Conservation (phyloP, 495 filamentous ascomycete genomes). For the Penicillium coprophilum region DNA sequence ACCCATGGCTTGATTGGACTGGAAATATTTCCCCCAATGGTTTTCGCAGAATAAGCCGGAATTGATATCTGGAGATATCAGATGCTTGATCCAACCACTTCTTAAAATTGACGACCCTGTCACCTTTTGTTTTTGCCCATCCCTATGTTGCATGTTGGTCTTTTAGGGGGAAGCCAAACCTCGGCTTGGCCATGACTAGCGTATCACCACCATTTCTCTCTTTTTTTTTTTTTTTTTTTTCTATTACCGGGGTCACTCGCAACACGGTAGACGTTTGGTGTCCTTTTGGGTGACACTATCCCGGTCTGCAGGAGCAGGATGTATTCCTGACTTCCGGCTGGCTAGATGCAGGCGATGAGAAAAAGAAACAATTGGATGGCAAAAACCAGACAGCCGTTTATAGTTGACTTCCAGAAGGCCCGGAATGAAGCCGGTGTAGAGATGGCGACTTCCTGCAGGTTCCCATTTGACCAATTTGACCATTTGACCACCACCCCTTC, state of each 20-base stretch:
- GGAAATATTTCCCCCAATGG: slow-evolving; percentile 25
- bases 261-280: slow-evolving; percentile 17
- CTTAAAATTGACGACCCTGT: background rate
- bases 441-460: slow-evolving; percentile 18
- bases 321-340: slow-evolving; percentile 19
- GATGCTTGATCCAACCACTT: slow-evolving; percentile 22
- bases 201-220: background rate
- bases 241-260: background rate
- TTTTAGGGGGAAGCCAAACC: background rate
- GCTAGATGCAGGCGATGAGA: slow-evolving; percentile 15
- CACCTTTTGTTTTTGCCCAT: background rate
- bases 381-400: background rate
- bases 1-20: slow-evolving; percentile 18
- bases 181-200: background rate
- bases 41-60: slow-evolving; percentile 20
- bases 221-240: background rate
- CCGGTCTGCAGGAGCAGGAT: slow-evolving; percentile 18
- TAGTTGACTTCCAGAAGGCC: slow-evolving; percentile 19
- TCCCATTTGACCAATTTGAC: slow-evolving; percentile 7
- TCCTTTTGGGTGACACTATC: slow-evolving; percentile 23
- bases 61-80: slow-evolving; percentile 16
- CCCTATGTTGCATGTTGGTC: background rate
- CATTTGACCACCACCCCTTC: slow-evolving; percentile 1
- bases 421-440: background rate
- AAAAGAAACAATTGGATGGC: slow-evolving; percentile 9